Conservation (phyloP, 805 yeast species). For the Zygoascus biomembranicola region DNA sequence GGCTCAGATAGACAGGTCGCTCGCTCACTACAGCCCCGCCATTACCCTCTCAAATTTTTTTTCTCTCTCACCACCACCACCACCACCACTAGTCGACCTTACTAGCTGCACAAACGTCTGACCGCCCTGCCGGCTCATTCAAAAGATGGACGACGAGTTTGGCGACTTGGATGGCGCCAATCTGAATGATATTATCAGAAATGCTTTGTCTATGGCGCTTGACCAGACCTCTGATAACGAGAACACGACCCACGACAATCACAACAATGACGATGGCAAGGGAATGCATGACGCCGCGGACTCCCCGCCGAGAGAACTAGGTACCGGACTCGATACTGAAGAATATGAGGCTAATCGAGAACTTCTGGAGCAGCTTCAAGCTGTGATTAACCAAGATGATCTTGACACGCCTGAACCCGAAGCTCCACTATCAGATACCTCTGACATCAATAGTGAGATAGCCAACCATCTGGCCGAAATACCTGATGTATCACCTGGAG, state of each 20-base stretch:
- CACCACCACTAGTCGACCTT: background rate
- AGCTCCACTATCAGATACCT: background rate
- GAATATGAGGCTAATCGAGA: slow-evolving; percentile 6
- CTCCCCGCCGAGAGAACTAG: background rate
- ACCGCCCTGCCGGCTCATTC: background rate
- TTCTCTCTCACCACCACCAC: background rate
- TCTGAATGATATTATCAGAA: slow-evolving; percentile 14
- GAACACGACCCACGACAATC: background rate
- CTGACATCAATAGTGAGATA: background rate
- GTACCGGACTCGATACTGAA: background rate
- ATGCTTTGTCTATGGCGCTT: slow-evolving; percentile 16
- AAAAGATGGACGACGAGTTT: background rate
- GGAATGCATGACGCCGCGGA: background rate
- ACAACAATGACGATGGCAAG: background rate
- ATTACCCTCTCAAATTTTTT: background rate
- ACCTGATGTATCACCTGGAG: background rate
- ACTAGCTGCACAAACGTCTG: no score
- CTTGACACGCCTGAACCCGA: background rate
- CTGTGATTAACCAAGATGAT: slow-evolving; percentile 1
- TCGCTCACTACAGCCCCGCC: no score
- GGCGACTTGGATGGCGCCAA: slow-evolving; percentile 1
- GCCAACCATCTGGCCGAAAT: background rate
- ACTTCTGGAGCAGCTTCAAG: slow-evolving; percentile 6
- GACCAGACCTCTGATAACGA: slow-evolving; percentile 1
- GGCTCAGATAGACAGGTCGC: no score